These are phyloP conservation scores for Porcisia hertigi DNA, from an alignment of 208 protist genomes.

Conservation along the genomic window DNA sequence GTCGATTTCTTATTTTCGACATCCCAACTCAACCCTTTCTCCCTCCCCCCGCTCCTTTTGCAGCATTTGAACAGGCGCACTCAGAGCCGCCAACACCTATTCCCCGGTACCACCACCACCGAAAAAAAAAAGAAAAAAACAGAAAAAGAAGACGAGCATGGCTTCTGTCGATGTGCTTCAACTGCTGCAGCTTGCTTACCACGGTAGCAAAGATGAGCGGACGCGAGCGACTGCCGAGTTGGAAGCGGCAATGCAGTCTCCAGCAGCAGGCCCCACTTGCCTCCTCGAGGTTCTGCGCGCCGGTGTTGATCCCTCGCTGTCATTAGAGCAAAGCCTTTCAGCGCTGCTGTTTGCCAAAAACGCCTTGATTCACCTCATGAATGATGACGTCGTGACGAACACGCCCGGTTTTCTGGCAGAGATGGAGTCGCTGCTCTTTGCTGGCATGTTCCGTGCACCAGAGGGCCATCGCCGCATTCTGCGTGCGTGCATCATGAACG, in stretches of 20 bases:
- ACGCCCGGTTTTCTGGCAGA: constrained; percentile 47
- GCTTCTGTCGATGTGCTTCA: constrained; percentile 53
- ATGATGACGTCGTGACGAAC: constrained; percentile 40
- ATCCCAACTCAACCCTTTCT: too few relatives aligned
- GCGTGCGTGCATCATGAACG: constrained; percentile 52
- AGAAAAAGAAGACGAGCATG: constrained; percentile 7
- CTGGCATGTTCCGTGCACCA: constrained; percentile 55
- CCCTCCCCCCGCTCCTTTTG: neutral
- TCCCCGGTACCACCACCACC: too few relatives aligned
- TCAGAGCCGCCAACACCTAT: neutral
- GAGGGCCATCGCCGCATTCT: constrained; percentile 70
- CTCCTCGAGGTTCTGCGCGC: constrained; percentile 65
- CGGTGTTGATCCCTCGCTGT: constrained; percentile 48
- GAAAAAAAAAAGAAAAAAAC: neutral
- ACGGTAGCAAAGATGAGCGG: constrained; percentile 72
- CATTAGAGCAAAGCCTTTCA: constrained; percentile 68
- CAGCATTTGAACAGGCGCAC: neutral
- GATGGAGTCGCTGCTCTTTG: constrained; percentile 67
- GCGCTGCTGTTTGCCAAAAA: constrained; percentile 89
- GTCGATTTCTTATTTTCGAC: too few relatives aligned
- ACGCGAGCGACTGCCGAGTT: constrained; percentile 66
- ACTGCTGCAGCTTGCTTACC: constrained; percentile 77
- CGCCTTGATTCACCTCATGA: constrained; percentile 61
- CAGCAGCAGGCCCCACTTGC: constrained; percentile 40
- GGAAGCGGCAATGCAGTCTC: constrained; percentile 49